Conservation (phyloP, 352 stramenopile species). For the Hyaloperonospora arabidopsidis region DNA sequence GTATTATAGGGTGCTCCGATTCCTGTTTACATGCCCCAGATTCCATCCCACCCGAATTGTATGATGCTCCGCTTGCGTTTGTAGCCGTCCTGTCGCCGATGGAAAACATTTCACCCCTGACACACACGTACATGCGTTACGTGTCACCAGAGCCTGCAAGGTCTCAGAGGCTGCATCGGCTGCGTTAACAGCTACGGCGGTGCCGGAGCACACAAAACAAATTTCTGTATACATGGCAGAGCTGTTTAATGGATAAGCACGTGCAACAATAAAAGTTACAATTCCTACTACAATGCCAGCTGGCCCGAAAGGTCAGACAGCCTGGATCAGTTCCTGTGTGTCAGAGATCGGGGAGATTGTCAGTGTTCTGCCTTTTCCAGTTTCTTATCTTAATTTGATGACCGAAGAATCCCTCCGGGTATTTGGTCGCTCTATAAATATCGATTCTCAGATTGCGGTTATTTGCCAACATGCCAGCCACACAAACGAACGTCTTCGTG, state of each 20-base stretch:
- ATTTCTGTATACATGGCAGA: too few species aligned
- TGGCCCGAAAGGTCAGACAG: too few species aligned
- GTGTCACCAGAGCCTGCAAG: not conserved
- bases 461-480: not conserved
- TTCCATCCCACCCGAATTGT: not conserved
- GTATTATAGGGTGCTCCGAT: not conserved
- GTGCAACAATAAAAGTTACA: not conserved
- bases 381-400: not conserved
- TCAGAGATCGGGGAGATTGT: not conserved
- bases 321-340: too few species aligned
- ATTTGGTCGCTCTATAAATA: not conserved
- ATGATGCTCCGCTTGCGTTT: not conserved
- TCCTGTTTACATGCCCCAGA: not conserved
- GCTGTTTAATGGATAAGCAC: too few species aligned
- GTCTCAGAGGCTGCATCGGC: not conserved
- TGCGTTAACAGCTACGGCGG: not conserved
- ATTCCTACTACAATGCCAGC: not conserved
- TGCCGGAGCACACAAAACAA: not conserved
- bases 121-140: not conserved
- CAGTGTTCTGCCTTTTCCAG: not conserved
- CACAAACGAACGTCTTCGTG: not conserved
- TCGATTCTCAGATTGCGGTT: not conserved
- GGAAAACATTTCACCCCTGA: not conserved
- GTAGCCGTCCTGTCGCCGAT: not conserved
- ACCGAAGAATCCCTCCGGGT: not conserved